Evolutionary conservation across 495 filamentous ascomycete species (phyloP).

Genomic region (Oleoguttula mirabilis): DNA sequence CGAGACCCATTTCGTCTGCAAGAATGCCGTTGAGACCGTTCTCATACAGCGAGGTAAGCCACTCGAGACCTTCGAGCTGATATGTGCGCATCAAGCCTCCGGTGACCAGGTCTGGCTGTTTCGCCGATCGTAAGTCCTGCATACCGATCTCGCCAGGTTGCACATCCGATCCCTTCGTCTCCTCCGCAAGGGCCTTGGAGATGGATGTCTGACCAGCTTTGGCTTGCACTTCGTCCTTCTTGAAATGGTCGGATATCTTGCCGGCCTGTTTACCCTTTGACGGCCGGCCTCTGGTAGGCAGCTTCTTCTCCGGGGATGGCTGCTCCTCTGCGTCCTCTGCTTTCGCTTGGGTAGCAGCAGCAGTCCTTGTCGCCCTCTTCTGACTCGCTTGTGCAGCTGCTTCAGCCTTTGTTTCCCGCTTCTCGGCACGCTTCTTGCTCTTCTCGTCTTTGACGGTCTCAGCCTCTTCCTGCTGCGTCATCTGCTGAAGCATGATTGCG

Average conservation of each 20-base stretch:
- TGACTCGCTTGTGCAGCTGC: slow-evolving; percentile 26
- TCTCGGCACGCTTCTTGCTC: slow-evolving; percentile 31
- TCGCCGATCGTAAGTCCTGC: slow-evolving; percentile 64
- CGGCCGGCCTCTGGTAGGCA: slow-evolving; percentile 16
- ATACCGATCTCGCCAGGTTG: slow-evolving; percentile 55
- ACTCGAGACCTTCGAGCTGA: slow-evolving; percentile 87
- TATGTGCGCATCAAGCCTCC: slow-evolving; percentile 90
- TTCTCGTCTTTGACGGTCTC: slow-evolving; percentile 39
- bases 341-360: slow-evolving; percentile 9
- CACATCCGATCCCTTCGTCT: slow-evolving; percentile 42
- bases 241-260: slow-evolving; percentile 45
- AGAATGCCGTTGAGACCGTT: slow-evolving; percentile 92
- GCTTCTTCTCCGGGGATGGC: slow-evolving; percentile 8
- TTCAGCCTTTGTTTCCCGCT: slow-evolving; percentile 32
- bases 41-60: slow-evolving; percentile 76
- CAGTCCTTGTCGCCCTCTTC: slow-evolving; percentile 23
- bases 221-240: slow-evolving; percentile 44
- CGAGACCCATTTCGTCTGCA: slow-evolving; percentile 95
- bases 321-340: slow-evolving; percentile 10
- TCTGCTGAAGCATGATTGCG: slow-evolving; percentile 49
- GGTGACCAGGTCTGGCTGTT: slow-evolving; percentile 71
- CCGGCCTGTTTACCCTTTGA: slow-evolving; percentile 28
- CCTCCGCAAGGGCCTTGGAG: slow-evolving; percentile 43
- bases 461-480: slow-evolving; percentile 50
- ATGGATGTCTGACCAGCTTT: slow-evolving; percentile 41